Percentiles rank a stretch among this genome's conserved stretches.
Conservation (phyloP, 352 stramenopile genomes). For the Phytophthora pistaciae region DNA sequence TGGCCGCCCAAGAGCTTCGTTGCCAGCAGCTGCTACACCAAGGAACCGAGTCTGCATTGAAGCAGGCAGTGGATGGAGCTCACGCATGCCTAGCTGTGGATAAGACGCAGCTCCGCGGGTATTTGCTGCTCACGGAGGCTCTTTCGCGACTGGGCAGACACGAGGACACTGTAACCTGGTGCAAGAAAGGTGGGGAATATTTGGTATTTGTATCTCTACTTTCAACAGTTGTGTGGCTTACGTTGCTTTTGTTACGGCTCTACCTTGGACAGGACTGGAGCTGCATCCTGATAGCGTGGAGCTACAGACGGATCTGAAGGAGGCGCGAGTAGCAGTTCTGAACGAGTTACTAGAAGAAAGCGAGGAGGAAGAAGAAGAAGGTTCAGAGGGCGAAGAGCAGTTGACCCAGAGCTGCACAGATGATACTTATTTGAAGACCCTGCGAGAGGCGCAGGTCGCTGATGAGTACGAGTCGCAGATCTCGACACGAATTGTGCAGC, state of each 20-base stretch:
- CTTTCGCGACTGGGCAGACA: conserved; percentile 45
- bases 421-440: conserved; percentile 3
- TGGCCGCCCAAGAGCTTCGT: conserved; percentile 15
- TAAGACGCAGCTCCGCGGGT: conserved; percentile 30
- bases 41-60: conserved; percentile 18
- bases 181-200: conserved; percentile 58
- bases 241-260: neutral
- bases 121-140: conserved; percentile 46
- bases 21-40: conserved; percentile 46
- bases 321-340: conserved; percentile 64
- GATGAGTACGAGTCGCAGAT: neutral
- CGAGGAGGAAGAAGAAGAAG: conserved; percentile 42
- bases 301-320: conserved; percentile 53
- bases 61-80: conserved; percentile 42
- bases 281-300: conserved; percentile 45
- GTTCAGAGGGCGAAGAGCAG: neutral
- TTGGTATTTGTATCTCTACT: neutral
- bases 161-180: conserved; percentile 51
- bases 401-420: conserved; percentile 1
- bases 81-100: conserved; percentile 35
- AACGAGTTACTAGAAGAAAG: conserved; percentile 51
- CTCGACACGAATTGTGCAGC: conserved; percentile 33
- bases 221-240: neutral
- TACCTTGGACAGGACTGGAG: conserved; percentile 45
- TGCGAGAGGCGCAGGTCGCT: neutral